Base-by-base conservation (phyloP, 257 asterid species). In the Mitragyna speciosa region DNA sequence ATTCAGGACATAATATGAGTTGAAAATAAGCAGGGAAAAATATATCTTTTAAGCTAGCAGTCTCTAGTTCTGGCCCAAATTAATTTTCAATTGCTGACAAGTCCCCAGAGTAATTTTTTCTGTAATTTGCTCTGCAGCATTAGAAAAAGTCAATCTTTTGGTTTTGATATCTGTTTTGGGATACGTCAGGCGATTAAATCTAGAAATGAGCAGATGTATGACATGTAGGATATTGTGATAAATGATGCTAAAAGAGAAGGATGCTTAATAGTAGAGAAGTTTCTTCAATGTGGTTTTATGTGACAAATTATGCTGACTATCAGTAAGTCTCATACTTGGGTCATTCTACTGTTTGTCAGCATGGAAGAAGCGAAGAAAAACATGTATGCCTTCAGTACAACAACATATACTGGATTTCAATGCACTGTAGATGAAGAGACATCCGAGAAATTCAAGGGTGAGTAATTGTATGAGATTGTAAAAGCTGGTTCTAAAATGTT, bases 321-420 rank as follows among this genome's bases (percentile, higher is more conserved):
- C 20, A 17, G 30, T 58, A 6, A 28, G 49, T 49, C 72, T 67
- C 58, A 17, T n/a, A 61, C 26, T 24, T 79, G 65, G 33, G 4
- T 41, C 63, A 49, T 70, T 79, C 64, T 79, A 30, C 59, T 73
- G 12, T 70, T 58, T 84, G 51, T 78, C 87, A 96, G 99, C 84
- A 91, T 92, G 94, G 99, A 96, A 89, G 99, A 96, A 85, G 99
- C 99, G 48, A 94, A 90, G 93, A 92, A 96, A 92, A 96, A 94
- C 82, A 88, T 96, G 97, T 96, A 96, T 81, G 99, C 99, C 47
- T 96, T 96, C 78, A 96, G 99, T 80, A 96, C 99, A 66, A 96
- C 99, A 9, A 94, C 97, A 1, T 96, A 94, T 88, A 96, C 99
- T 56, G 99, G 98, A 75, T 96, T 96, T 80, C 99, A 96, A 9